Evolutionary conservation across 2,329 filamentous ascomycete species (phyloP).

Genomic region (Penicillium paneum): DNA sequence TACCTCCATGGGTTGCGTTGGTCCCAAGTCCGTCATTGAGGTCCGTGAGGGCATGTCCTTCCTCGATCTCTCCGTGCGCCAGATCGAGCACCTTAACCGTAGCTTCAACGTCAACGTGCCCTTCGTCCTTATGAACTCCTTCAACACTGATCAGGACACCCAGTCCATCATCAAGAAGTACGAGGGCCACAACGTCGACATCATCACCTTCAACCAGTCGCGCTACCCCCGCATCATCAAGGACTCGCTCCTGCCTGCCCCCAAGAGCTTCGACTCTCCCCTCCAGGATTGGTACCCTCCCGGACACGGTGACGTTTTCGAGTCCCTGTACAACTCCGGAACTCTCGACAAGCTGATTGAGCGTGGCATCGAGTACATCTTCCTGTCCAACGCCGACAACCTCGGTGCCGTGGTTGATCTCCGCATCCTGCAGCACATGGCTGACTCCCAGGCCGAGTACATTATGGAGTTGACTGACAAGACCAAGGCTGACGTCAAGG

Average conservation of each 20-base stretch:
- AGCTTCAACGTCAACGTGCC: conserved; percentile 97
- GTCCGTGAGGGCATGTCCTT: conserved; percentile 99
- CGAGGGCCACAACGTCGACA: conserved; percentile 99
- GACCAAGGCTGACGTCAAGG: conserved; percentile 99
- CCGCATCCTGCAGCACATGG: conserved; percentile 98
- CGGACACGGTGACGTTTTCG: conserved; percentile 98
- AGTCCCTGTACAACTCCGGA: conserved; percentile 98
- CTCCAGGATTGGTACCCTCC: conserved; percentile 98
- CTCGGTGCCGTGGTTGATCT: conserved; percentile 95
- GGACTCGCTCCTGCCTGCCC: conserved; percentile 93
- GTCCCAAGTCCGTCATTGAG: conserved; percentile 98
- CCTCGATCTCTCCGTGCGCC: conserved; percentile 94
- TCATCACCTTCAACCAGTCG: conserved; percentile 99
- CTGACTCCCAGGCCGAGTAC: conserved; percentile 94
- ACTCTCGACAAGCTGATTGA: conserved; percentile 95
- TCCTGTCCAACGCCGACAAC: conserved; percentile 99
- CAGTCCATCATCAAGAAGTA: conserved; percentile 99
- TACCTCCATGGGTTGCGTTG: conserved; percentile 99
- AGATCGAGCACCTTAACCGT: conserved; percentile 98
- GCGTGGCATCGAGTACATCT: conserved; percentile 94
- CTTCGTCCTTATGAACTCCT: conserved; percentile 99
- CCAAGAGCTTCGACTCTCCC: conserved; percentile 80
- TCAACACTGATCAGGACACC: conserved; percentile 98
- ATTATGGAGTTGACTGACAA: conserved; percentile 99
- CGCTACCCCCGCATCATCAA: conserved; percentile 96